Evolutionary conservation across 176 grass and related monocot species (phyloP).

Genomic region (Canna indica): DNA sequence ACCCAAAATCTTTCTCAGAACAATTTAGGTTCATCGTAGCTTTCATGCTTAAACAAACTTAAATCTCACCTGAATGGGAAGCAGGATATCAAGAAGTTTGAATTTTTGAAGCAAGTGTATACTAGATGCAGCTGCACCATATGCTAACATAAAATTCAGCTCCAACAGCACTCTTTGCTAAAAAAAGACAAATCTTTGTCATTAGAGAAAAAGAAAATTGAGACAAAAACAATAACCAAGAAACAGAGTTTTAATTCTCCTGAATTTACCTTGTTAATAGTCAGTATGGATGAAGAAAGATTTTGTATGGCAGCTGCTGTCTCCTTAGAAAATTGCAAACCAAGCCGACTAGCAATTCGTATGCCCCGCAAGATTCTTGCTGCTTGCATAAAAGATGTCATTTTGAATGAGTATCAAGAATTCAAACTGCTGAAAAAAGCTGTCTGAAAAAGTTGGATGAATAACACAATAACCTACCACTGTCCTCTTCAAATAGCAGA

Average conservation of each 20-base stretch:
- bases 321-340: slow-evolving; percentile 67
- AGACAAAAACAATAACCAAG: background rate
- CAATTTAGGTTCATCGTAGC: slow-evolving; percentile 6
- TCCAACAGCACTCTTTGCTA: slow-evolving; percentile 64
- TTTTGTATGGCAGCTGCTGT: slow-evolving; percentile 46
- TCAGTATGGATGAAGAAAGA: slow-evolving; percentile 48
- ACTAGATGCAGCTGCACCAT: slow-evolving; percentile 68
- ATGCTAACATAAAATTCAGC: slow-evolving; percentile 73
- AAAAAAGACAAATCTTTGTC: slow-evolving; percentile 18
- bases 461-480: slow-evolving; percentile 48
- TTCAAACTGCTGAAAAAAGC: background rate
- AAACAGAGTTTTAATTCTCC: background rate
- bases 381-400: slow-evolving; percentile 26
- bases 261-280: slow-evolving; percentile 39
- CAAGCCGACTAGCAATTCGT: slow-evolving; percentile 79
- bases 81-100: slow-evolving; percentile 66
- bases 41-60: slow-evolving; percentile 6
- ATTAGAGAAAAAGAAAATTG: slow-evolving; percentile 10
- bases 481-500: slow-evolving; percentile 74
- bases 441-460: background rate
- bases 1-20: slow-evolving; percentile 26
- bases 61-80: slow-evolving; percentile 66
- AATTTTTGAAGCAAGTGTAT: slow-evolving; percentile 66
- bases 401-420: background rate
- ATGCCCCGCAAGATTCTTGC: slow-evolving; percentile 94